A percentile compares a stretch with the other conserved stretches of the same genome.
These are phyloP conservation scores for Myxozyma melibiosi DNA, from an alignment of 805 yeast species.

Conservation along the genomic window DNA sequence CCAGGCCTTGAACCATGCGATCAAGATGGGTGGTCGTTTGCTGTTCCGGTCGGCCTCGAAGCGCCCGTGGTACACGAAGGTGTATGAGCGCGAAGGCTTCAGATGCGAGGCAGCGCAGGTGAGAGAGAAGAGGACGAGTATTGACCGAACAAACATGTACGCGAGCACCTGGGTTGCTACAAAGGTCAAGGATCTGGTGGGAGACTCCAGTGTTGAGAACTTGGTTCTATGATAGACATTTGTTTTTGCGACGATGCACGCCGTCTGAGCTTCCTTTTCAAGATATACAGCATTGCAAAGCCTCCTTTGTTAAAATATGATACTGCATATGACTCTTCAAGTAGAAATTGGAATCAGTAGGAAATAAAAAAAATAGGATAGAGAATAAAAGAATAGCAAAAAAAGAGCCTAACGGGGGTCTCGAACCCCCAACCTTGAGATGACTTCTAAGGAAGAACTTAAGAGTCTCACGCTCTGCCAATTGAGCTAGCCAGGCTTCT, in stretches of 20 bases:
- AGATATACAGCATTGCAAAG: background rate
- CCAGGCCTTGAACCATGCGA: constrained; percentile 60
- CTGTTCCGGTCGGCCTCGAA: constrained; percentile 73
- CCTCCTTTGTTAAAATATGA: background rate
- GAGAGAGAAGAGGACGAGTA: constrained; percentile 62
- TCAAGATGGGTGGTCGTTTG: constrained; percentile 70
- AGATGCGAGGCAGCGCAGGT: constrained; percentile 68
- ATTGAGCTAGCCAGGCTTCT: constrained; percentile 11
- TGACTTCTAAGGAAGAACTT: background rate
- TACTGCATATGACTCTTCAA: no score
- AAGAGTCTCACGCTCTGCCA: constrained; percentile 16
- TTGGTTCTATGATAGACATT: background rate
- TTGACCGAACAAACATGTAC: constrained; percentile 84
- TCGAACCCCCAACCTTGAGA: constrained; percentile 16
- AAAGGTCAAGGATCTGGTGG: constrained; percentile 24
- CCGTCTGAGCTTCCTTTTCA: background rate
- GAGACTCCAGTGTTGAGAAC: constrained; percentile 16
- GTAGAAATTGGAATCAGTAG: no score
- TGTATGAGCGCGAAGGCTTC: constrained; percentile 70
- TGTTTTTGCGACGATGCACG: background rate
- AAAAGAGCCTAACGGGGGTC: constrained; percentile 11
- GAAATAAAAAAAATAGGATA: background rate
- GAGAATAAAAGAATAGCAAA: background rate
- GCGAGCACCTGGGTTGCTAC: constrained; percentile 76
- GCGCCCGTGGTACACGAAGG: constrained; percentile 75